Evolutionary conservation across 805 yeast species (phyloP), one percentile per base, ranked within the genome.

Genomic region (Vanderwaltozyma yarrowii): DNA sequence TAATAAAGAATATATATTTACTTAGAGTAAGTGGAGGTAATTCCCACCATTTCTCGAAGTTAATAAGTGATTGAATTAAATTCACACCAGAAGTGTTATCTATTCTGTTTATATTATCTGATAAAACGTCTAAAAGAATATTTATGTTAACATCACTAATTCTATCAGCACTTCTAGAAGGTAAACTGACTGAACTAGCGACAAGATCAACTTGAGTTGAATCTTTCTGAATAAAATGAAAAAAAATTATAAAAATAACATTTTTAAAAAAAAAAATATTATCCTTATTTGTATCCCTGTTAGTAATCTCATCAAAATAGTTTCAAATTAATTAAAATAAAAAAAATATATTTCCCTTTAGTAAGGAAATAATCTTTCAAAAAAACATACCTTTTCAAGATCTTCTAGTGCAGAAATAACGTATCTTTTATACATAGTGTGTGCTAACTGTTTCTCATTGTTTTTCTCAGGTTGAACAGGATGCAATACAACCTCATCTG

Each of bases 381-480:
- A 27, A 35, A 29, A 42, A 64, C 71, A 57, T 60, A 69, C 69
- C 64, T 70, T 72, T 40, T 80, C 87, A 50, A 82, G 64, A 37
- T 80, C 72, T 35, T 77, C 82, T 45, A 85, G 61, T 23, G 89
- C 92, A 37, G 83, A 70, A 46, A 70, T 70, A 26, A 82, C 75
- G 51, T 71, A 71, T 30, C 71, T 54, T 27, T 51, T 44, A 46
- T 62, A 66, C 58, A 65, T 54, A 33, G 60, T 60, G 27, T 54
- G 42, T 8, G 65, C 60, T 39, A 65, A 61, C 11, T 29, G 32
- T 19, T 35, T 33, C 13, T 41, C 45, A 30, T 37, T 41, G 5
- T n/a, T 19, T 14, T 36, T 32, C 13, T 24, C 34, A 14, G 19
- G 32, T 25, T 13, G 29, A 16, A 8, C 34, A 18, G 47, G 36